Conservation (phyloP, 176 grass and related monocot species). For the Zea mays region Zm-B73-REFERENCE-NAM-5.0 NC_050097.1:210640501-210641000, state of each 20-base stretch:
- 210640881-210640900: constrained; percentile 77
- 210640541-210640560: no score
- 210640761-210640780: no score
- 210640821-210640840: no score
- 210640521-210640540: no score
- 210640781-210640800: no score
- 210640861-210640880: constrained; percentile 96
- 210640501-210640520: no score
- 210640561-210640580: no score
- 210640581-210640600: not conserved
- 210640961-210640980: constrained; percentile 21
- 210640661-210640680: constrained; percentile 66
- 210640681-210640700: constrained; percentile 48
- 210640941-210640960: constrained; percentile 1
- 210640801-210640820: no score
- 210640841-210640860: constrained; percentile 31
- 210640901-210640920: constrained; percentile 2
- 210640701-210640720: no score
- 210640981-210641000: constrained; percentile 89
- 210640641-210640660: constrained; percentile 18
- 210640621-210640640: constrained; percentile 11
- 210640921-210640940: constrained; percentile 24
- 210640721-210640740: no score
- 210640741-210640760: no score
- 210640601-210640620: constrained; percentile 8